phyloP scores from a whole-genome alignment of 306 rosid species.

The Prunus davidiana region DNA sequence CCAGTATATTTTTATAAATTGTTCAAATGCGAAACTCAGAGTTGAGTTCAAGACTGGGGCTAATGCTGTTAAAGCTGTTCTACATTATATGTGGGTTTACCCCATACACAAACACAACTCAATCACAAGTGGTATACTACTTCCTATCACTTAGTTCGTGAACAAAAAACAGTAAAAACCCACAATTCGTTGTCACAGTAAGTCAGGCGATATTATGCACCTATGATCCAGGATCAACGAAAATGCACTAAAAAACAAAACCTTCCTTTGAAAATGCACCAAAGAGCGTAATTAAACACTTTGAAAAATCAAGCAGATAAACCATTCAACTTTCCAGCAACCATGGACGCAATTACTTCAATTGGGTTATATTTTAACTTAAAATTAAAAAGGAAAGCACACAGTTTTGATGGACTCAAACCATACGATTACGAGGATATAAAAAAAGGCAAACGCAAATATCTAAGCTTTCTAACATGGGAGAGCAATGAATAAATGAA shows the following conservation, averaged over 20 bases:
- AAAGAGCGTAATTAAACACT: neutral
- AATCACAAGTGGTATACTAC: neutral
- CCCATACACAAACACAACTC: neutral
- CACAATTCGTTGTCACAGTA: neutral
- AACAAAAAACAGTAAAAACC: neutral
- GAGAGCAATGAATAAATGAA: neutral
- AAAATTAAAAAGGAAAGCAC: constrained; percentile 1
- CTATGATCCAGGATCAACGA: neutral
- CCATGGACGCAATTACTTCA: neutral
- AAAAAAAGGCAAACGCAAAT: neutral
- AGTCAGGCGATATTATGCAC: neutral
- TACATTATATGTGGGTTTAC: neutral
- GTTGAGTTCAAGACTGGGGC: neutral
- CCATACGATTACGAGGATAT: neutral
- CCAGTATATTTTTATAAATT: neutral
- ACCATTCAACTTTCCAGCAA: constrained; percentile 1
- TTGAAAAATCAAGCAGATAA: constrained; percentile 2
- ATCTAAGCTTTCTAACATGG: neutral
- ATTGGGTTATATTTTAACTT: neutral
- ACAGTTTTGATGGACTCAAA: neutral
- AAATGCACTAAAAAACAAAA: neutral
- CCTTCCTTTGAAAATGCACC: neutral
- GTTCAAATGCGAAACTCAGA: neutral
- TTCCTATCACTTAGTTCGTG: neutral
- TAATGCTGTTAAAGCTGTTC: neutral